These are phyloP conservation scores for Alternaria sp. DNA, from an alignment of 2,329 filamentous ascomycete genomes.

Conservation along the genomic window DNA sequence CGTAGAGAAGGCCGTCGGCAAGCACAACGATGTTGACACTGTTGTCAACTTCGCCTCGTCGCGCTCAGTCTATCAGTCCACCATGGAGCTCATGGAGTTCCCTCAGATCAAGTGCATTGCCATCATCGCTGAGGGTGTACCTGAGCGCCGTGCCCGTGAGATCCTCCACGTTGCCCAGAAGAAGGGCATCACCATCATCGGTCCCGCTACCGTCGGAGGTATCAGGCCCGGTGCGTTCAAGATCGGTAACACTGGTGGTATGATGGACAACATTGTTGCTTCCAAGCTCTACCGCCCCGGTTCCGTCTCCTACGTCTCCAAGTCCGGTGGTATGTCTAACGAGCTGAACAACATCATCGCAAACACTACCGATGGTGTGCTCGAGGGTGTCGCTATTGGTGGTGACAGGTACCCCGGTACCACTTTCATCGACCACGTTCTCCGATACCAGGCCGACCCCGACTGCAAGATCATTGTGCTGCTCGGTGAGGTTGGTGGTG, in stretches of 20 bases:
- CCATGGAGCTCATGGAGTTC: constrained; percentile 97
- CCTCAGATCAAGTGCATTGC: constrained; percentile 98
- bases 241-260: constrained; percentile 99
- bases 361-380: constrained; percentile 95
- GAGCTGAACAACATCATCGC: constrained; percentile 99
- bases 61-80: constrained; percentile 97
- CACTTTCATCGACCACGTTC: constrained; percentile 98
- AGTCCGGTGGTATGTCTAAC: constrained; percentile 99
- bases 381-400: constrained; percentile 99
- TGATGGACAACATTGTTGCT: constrained; percentile 99
- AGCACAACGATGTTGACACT: constrained; percentile 96
- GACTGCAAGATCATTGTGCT: constrained; percentile 97
- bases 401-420: constrained; percentile 99
- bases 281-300: constrained; percentile 99
- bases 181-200: constrained; percentile 99
- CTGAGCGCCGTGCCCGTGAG: constrained; percentile 96
- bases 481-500: constrained; percentile 98
- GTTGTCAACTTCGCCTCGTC: constrained; percentile 99
- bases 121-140: constrained; percentile 99
- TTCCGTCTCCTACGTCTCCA: constrained; percentile 98
- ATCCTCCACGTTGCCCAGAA: constrained; percentile 96
- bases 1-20: constrained; percentile 88
- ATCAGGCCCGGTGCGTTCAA: constrained; percentile 99
- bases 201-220: constrained; percentile 96
- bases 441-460: constrained; percentile 95